Base-by-base conservation (phyloP, 345 rosid genomes). In the Isatis tinctoria region DNA sequence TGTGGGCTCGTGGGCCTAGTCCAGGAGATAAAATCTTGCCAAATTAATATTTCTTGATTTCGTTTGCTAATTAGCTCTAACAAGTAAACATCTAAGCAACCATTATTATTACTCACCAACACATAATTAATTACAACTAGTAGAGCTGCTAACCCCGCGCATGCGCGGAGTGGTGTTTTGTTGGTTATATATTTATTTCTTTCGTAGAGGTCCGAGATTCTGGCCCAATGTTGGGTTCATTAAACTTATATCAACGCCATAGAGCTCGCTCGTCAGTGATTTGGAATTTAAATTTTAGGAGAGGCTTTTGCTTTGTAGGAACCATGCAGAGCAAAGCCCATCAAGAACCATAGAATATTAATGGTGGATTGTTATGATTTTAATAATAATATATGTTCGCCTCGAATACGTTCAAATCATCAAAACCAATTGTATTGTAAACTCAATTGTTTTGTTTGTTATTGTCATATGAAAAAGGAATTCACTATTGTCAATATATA, bases 1-100 rank as follows among this genome's bases (percentile, higher is more conserved):
- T 60, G 49, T 53, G 24, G 43, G 79, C 33, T 69, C 11, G 70
- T 76, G 74, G 79, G 70, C 60, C 79, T 62, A n/a, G n/a, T n/a
- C 27, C 48, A 44, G 28, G 60, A 62, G 70, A 62, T 62, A 53
- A 62, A 24, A 32, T 75, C 69, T 6, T 76, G 70, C 63, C 69
- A 60, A 67, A 75, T 49, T 37, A n/a, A 60, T 4, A 39, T 53
- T 36, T 35, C 70, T 69, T 76, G 51, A 53, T 76, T 69, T 76
- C 59, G 43, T 69, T 75, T 69, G 65, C 32, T 69, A 53, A 32
- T 33, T 41, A 51, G 22, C 39, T 22, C 27, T 56, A 39, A 51
- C n/a, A n/a, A n/a, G n/a, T n/a, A n/a, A n/a, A n/a, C 68, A 28
- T 67, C 18, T 49, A 60, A 60, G 53, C 45, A 48, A 60, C 6